Conservation (phyloP, 192 early-diverging fungal species). For the Podila epigama region DNA sequence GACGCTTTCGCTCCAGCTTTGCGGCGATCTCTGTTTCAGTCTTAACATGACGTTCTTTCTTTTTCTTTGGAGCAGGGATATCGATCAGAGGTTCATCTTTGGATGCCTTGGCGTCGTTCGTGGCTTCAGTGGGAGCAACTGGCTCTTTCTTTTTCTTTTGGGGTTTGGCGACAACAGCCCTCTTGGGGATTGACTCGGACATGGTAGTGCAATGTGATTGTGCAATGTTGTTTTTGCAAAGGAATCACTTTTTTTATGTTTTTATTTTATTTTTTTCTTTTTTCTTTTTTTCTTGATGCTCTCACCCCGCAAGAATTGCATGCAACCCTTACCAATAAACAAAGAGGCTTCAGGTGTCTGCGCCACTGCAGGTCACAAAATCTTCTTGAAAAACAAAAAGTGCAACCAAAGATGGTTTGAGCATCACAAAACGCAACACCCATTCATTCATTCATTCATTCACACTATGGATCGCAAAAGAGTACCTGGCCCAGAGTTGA, state of each 20-base stretch:
- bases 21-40: slow-evolving; percentile 39
- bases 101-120: neutral
- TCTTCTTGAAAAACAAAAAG: too few species aligned
- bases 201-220: neutral
- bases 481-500: slow-evolving; percentile 61
- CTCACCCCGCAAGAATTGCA: neutral
- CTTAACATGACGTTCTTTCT: slow-evolving; percentile 48
- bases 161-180: neutral
- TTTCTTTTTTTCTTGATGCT: neutral
- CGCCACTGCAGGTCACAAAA: slow-evolving; percentile 3
- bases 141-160: slow-evolving; percentile 1
- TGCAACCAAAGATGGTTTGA: neutral
- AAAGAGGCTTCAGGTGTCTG: neutral
- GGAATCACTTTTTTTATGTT: neutral
- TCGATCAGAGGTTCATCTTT: slow-evolving; percentile 29
- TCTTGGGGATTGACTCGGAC: neutral
- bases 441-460: neutral
- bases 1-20: slow-evolving; percentile 41
- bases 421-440: neutral
- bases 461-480: slow-evolving; percentile 57
- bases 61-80: slow-evolving; percentile 43
- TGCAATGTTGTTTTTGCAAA: neutral
- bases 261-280: neutral
- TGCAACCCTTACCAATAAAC: neutral
- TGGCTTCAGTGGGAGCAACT: neutral